A percentile compares a stretch with the other conserved stretches of the same genome.
phyloP scores from a whole-genome alignment of 140 eudicot genomes.

The Ambrosia hybrid region DNA sequence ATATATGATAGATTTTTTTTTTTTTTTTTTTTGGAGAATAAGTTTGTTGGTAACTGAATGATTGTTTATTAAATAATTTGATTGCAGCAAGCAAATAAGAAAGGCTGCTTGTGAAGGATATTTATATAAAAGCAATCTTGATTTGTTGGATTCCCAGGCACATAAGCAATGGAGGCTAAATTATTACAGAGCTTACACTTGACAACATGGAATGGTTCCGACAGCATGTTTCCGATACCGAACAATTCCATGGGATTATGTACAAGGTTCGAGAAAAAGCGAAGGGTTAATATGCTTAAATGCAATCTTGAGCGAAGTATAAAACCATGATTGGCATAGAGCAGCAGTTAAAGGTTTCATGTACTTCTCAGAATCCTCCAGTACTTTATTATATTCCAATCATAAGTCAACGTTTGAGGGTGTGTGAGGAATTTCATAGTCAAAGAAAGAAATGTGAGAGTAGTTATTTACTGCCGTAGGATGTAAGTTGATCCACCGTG shows the following conservation, averaged over 20 bases:
- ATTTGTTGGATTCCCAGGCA: slow-evolving; percentile 14
- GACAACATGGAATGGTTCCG: slow-evolving; percentile 45
- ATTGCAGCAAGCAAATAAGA: not conserved
- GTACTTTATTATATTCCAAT: slow-evolving; percentile 37
- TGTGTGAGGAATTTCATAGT: slow-evolving; percentile 13
- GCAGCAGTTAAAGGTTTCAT: slow-evolving; percentile 44
- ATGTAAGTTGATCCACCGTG: slow-evolving; percentile 9
- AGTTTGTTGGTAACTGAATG: too few species aligned
- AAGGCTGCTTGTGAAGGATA: slow-evolving; percentile 7
- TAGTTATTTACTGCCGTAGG: not conserved
- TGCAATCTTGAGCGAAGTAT: slow-evolving; percentile 28
- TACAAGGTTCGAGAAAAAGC: slow-evolving; percentile 36
- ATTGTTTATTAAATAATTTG: too few species aligned
- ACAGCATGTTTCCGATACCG: slow-evolving; percentile 33
- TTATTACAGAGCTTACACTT: slow-evolving; percentile 46
- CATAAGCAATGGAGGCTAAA: slow-evolving; percentile 53
- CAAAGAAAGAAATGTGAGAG: slow-evolving; percentile 12
- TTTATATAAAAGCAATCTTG: slow-evolving; percentile 11
- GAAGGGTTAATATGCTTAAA: slow-evolving; percentile 27
- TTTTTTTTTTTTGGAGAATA: too few species aligned
- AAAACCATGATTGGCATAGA: slow-evolving; percentile 38
- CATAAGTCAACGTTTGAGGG: slow-evolving; percentile 9
- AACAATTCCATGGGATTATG: slow-evolving; percentile 42
- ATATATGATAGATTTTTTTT: not conserved
- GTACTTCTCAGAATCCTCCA: slow-evolving; percentile 59